phyloP scores from a whole-genome alignment of 306 rosid species.

The Cicer chorassanicum region DNA sequence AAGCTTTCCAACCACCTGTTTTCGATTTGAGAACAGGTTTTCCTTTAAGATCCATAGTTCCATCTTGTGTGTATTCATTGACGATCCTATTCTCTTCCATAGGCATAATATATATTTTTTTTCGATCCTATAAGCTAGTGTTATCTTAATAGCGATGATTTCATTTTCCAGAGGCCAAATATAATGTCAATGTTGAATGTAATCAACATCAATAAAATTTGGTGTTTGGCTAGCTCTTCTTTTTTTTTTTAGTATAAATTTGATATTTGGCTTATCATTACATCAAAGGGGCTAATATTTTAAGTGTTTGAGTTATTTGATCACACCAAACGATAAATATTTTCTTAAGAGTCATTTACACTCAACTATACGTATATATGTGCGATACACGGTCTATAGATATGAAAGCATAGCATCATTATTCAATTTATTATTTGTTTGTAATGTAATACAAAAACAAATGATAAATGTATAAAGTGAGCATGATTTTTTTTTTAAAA shows the following conservation, averaged over 20 bases:
- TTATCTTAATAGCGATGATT: background rate
- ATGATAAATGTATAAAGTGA: no score
- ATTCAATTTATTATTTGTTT: no score
- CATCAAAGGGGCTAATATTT: background rate
- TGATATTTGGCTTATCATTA: background rate
- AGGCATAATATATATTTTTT: background rate
- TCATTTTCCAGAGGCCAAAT: conserved; percentile 12
- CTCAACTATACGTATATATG: no score
- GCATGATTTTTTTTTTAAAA: no score
- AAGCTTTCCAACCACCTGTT: conserved; percentile 79
- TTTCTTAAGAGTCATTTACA: no score
- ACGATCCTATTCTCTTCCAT: conserved; percentile 49
- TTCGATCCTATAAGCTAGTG: background rate
- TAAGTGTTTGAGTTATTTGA: no score
- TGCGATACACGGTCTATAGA: no score
- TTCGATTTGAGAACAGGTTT: conserved; percentile 68
- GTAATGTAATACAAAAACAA: no score
- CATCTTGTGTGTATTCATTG: conserved; percentile 66
- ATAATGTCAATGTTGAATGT: background rate
- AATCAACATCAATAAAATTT: background rate
- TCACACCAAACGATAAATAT: no score
- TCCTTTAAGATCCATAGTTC: conserved; percentile 79
- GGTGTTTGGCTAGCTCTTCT: background rate
- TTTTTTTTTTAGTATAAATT: no score
- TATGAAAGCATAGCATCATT: no score